A percentile compares a stretch with the other conserved stretches of the same genome.
Conservation (phyloP, 164 flowering plant species). For the Stephania yunnanensis region DNA sequence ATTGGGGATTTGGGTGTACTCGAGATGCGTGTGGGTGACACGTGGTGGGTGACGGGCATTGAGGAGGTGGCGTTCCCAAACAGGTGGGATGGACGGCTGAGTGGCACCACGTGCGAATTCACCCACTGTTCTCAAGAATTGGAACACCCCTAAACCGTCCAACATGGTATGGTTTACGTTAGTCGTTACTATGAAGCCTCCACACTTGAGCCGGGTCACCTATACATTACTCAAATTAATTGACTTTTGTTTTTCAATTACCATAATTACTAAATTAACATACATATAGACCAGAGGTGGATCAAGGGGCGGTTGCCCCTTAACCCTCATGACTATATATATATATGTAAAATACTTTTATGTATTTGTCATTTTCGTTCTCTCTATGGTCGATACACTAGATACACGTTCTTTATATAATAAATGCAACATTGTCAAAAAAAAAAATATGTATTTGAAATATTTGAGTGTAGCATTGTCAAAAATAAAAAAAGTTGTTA, state of each 20-base stretch:
- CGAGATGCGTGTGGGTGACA: slow-evolving; percentile 31
- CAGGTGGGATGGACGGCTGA: slow-evolving; percentile 32
- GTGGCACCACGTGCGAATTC: slow-evolving; percentile 39
- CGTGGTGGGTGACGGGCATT: slow-evolving; percentile 32
- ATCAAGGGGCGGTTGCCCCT: too few species aligned
- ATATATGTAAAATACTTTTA: neutral
- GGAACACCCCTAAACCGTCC: slow-evolving; percentile 34
- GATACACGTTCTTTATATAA: too few species aligned
- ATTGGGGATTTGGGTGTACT: slow-evolving; percentile 24
- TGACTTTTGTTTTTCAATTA: neutral
- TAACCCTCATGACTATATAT: neutral
- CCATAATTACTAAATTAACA: neutral
- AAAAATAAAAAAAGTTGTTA: too few species aligned
- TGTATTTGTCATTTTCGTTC: too few species aligned
- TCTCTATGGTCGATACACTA: too few species aligned
- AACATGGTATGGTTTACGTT: slow-evolving; percentile 31
- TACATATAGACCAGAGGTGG: too few species aligned
- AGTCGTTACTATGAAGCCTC: slow-evolving; percentile 16
- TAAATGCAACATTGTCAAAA: too few species aligned
- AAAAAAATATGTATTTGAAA: too few species aligned
- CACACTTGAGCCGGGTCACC: slow-evolving; percentile 19
- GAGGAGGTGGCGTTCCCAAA: slow-evolving; percentile 40
- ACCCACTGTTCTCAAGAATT: slow-evolving; percentile 31
- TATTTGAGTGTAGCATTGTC: too few species aligned
- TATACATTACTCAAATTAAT: neutral